Percentiles rank a stretch among this genome's conserved stretches.
Evolutionary conservation across 768 basidiomycete genomes (phyloP).

Genomic region (Jaapia argillacea): DNA sequence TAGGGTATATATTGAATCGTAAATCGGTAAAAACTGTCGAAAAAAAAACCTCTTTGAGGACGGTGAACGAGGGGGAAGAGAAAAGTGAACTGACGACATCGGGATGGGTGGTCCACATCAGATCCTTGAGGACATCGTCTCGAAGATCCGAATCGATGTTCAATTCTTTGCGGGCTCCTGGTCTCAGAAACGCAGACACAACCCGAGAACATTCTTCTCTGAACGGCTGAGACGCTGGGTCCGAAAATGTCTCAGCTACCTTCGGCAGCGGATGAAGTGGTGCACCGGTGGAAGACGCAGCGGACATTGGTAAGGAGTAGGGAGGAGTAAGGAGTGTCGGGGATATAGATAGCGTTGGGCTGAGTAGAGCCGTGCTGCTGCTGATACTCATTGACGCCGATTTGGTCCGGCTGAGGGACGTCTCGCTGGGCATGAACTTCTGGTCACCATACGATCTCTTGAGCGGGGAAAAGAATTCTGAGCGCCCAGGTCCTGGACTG

Average conservation of each 20-base stretch:
- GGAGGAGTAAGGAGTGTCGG: background rate
- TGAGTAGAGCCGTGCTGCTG: background rate
- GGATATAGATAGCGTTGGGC: background rate
- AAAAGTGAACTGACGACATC: constrained; percentile 18
- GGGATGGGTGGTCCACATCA: constrained; percentile 24
- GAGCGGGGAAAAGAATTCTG: constrained; percentile 6
- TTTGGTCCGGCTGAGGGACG: background rate
- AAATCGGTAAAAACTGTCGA: constrained; percentile 23
- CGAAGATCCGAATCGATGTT: constrained; percentile 15
- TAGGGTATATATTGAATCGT: constrained; percentile 21
- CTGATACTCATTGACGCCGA: background rate
- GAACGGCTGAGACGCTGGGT: constrained; percentile 10
- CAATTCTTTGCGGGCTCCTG: constrained; percentile 12
- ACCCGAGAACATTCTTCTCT: constrained; percentile 16
- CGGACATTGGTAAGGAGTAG: background rate
- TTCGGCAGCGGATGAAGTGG: background rate
- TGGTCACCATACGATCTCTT: constrained; percentile 6
- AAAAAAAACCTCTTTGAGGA: background rate
- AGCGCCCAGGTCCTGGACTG: constrained; percentile 7
- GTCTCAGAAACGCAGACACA: constrained; percentile 14
- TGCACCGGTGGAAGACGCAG: background rate
- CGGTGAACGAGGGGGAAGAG: background rate
- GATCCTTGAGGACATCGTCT: constrained; percentile 17
- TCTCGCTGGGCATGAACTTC: constrained; percentile 1
- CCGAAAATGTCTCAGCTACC: background rate